A percentile compares a stretch with the other conserved stretches of the same genome.
phyloP scores from a whole-genome alignment of 257 asterid species.

The Penstemon barbatus region DNA sequence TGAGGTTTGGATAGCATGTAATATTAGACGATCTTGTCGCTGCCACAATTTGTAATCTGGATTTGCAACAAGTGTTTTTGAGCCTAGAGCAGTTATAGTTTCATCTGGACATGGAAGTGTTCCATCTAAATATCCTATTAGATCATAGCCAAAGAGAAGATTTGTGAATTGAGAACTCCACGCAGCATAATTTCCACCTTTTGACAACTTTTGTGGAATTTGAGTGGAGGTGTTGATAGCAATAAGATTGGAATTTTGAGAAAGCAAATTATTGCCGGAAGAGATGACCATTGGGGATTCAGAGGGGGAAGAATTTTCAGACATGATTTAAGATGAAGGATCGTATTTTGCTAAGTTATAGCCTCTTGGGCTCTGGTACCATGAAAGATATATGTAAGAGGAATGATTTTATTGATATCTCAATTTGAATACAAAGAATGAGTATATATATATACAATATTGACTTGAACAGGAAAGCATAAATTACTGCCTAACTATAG shows the following conservation, averaged over 20 bases:
- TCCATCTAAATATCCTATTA: neutral
- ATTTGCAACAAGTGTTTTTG: neutral
- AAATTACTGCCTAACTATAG: too few species aligned
- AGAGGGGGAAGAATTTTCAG: neutral
- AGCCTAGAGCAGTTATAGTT: neutral
- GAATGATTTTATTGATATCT: too few species aligned
- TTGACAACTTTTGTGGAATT: neutral
- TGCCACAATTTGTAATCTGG: neutral
- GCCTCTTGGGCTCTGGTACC: too few species aligned
- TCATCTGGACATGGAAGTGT: neutral
- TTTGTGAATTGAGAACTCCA: neutral
- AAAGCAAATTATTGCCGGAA: neutral
- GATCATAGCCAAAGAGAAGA: slow-evolving; percentile 3
- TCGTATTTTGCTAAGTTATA: too few species aligned
- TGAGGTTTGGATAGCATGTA: neutral
- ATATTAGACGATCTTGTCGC: neutral
- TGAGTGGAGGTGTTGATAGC: neutral
- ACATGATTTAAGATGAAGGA: neutral
- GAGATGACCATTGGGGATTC: neutral
- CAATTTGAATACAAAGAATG: too few species aligned
- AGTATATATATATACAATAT: too few species aligned
- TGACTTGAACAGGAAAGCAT: too few species aligned
- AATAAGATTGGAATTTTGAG: neutral
- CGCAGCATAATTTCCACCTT: neutral
- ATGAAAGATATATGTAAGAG: too few species aligned